A percentile compares a stretch with the other conserved stretches of the same genome.
These are phyloP conservation scores for Tulasnella sp. DNA, from an alignment of 768 basidiomycete genomes.

Conservation along the genomic window DNA sequence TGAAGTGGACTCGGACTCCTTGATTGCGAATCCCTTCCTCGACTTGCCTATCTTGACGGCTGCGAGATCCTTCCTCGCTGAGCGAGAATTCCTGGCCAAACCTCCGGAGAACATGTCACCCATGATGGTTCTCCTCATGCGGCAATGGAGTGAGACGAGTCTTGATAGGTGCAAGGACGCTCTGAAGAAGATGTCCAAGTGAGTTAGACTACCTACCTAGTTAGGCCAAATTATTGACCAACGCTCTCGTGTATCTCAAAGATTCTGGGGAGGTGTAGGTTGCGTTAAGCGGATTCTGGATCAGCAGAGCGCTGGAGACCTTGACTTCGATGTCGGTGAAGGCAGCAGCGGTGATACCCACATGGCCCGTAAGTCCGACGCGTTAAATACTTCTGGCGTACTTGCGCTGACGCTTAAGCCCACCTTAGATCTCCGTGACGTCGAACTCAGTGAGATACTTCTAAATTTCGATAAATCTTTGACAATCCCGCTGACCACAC, in stretches of 20 bases:
- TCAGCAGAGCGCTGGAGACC: conserved; percentile 27
- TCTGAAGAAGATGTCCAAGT: conserved; percentile 29
- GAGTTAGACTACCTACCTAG: neutral
- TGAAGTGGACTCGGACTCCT: conserved; percentile 26
- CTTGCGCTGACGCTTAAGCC: neutral
- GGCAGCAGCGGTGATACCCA: conserved; percentile 29
- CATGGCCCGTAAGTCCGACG: conserved; percentile 25
- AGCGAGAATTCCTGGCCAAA: conserved; percentile 22
- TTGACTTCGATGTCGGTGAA: conserved; percentile 30
- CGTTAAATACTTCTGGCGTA: neutral
- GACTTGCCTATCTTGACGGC: conserved; percentile 30
- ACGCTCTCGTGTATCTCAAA: neutral
- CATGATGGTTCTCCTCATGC: conserved; percentile 22
- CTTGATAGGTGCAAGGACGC: conserved; percentile 27
- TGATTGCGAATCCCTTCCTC: conserved; percentile 30
- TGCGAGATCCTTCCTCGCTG: conserved; percentile 29
- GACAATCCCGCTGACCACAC: neutral
- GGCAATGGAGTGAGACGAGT: conserved; percentile 30
- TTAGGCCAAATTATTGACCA: neutral
- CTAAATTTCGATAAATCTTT: neutral
- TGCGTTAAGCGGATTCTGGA: conserved; percentile 29
- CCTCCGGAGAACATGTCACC: conserved; percentile 25
- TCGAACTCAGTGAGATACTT: conserved; percentile 27
- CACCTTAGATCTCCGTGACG: conserved; percentile 29
- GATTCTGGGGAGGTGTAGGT: conserved; percentile 30